phyloP scores from a whole-genome alignment of 345 rosid species.

The Pugionium dolabratum region DNA sequence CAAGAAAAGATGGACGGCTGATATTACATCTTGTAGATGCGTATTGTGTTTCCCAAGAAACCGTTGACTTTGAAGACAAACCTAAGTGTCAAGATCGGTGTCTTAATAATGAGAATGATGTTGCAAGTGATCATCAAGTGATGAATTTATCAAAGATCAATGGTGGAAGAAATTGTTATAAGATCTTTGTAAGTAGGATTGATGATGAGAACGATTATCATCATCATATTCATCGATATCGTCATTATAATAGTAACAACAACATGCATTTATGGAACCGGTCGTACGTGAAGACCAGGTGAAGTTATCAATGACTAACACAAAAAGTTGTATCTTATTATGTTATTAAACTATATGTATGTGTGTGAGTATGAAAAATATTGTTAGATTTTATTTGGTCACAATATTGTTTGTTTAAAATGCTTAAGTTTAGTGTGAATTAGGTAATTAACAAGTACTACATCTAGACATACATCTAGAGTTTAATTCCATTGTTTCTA shows the following conservation, averaged over 20 bases:
- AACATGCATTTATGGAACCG: conserved; percentile 56
- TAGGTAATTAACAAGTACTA: too few species aligned
- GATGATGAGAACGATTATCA: conserved; percentile 31
- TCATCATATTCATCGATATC: conserved; percentile 28
- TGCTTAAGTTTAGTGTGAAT: too few species aligned
- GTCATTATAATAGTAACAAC: conserved; percentile 13
- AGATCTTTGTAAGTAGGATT: conserved; percentile 31
- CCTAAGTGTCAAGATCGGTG: conserved; percentile 12
- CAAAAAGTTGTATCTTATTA: too few species aligned
- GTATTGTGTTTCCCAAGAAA: conserved; percentile 5
- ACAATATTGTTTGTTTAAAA: too few species aligned
- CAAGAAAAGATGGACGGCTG: conserved; percentile 64
- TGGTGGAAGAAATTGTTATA: conserved; percentile 47
- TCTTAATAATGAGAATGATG: neutral
- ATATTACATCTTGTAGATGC: conserved; percentile 53
- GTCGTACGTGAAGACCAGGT: conserved; percentile 65
- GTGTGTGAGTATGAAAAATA: too few species aligned
- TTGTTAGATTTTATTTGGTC: too few species aligned
- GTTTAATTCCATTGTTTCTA: too few species aligned
- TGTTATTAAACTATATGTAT: too few species aligned
- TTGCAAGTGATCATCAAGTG: neutral
- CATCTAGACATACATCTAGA: too few species aligned
- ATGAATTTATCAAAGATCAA: conserved; percentile 14
- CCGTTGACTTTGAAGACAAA: conserved; percentile 28
- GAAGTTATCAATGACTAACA: conserved; percentile 22